Base-by-base conservation (phyloP, 148 eudicot species). In the Vaccinium darrowii region DNA sequence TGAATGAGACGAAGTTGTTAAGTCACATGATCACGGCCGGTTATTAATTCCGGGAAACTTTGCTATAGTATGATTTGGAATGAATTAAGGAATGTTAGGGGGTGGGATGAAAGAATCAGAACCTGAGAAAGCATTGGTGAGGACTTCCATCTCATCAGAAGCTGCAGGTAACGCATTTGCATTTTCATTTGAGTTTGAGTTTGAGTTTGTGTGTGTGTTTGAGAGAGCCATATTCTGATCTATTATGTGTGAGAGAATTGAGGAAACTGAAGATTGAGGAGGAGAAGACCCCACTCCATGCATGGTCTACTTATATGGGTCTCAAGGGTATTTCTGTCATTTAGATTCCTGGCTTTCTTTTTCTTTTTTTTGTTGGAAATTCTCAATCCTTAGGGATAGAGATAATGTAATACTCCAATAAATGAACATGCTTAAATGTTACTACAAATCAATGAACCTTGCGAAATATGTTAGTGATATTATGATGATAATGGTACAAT, bases 101-200 rank as follows among this genome's bases (percentile, higher is more conserved):
- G 36, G 36, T 33, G 36, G 3, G 36, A 0, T 33, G 27, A 27
- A 25, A 13, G 60, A 78, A 54, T 6, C 7, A 76, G 84, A 81
- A 93, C 95, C 97, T 94, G 97, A 88, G 85, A 94, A 94, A 75
- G 97, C 95, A 75, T 88, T 91, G 71, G 90, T 82, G 69, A 94
- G 86, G 86, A 85, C 86, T 83, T 85, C 88, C 76, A 84, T 79
- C 23, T 89, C 91, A 84, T 88, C 60, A 78, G 16, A 76, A 0
- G 15, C 79, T 14, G 8, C 77, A 6, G 74, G 74, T 27, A 12
- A 67, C 16, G 3, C 72, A 65, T 65, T 65, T 65, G 39, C 36
- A 0, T 65, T 65, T 65, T 2, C 14, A 27, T 30, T 30, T 30
- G 63, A 16, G 25, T 63, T 63, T 63, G 71, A 63, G 69, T 49